Evolutionary conservation across 257 asterid species (phyloP), one percentile per base, ranked within the genome.

Genomic region (Eustoma russellianum): DNA sequence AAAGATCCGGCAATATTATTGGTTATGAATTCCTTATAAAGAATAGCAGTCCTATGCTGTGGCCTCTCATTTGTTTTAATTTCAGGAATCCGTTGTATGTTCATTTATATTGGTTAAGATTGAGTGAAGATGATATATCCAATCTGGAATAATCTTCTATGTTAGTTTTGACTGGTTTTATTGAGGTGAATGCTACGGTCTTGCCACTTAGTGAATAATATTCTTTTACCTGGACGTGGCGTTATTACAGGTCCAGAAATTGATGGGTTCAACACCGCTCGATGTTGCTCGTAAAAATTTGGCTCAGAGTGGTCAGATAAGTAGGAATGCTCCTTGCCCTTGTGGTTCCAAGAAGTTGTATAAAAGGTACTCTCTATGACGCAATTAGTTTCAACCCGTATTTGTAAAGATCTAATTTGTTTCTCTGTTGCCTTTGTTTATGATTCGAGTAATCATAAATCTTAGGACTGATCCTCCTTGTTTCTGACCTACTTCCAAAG

Each of bases 271-370:
- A 41, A 66, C 91, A 34, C 96, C 98, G 9, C 47, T 86, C 82
- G 98, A 90, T 65, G 73, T 81, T 61, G 96, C 95, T 6, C 80
- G 77, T 59, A 74, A 86, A 19, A 90, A 77, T 77, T 59, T 90
- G 83, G 89, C 94, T 7, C 82, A 82, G 76, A 82, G 85, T 75
- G 96, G 95, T 44, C 83, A 77, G 62, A 82, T 74, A 71, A 80
- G 98, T 67, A 71, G 98, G 77, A 86, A 90, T 65, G 33, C 91
- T 0, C 84, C 86, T 24, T 90, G 96, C 52, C 98, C 95, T 49
- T 90, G 98, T 74, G 98, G 98, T 48, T 90, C 98, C 38, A 83
- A 67, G 69, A 90, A 90, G 74, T 67, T 82, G 65, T 90, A 90
- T 70, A 90, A 90, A 73, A 82, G 95, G 97, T 88, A 70, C 62